Conservation (phyloP, 73 alveolate species). For the Urostyla sp. region DNA sequence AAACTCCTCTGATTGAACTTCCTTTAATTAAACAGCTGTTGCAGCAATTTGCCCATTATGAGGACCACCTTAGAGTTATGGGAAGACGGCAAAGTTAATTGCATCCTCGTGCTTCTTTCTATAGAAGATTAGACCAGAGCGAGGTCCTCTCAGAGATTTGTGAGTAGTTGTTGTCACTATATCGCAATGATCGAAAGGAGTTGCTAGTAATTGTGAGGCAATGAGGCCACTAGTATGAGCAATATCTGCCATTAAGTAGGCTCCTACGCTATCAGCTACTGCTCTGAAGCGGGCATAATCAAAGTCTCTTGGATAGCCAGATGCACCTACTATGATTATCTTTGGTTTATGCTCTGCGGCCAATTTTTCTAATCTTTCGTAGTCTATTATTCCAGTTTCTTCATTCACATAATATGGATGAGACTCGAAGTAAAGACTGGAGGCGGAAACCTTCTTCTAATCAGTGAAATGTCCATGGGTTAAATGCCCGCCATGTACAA, state of each 20-base stretch:
- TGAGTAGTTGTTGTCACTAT: constrained; percentile 86
- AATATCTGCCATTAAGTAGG: constrained; percentile 74
- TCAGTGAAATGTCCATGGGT: constrained; percentile 80
- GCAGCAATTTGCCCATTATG: constrained; percentile 78
- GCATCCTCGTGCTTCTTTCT: constrained; percentile 63
- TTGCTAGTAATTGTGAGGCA: constrained; percentile 69
- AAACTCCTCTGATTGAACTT: constrained; percentile 64
- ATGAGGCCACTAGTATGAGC: constrained; percentile 80
- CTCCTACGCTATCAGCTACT: constrained; percentile 81
- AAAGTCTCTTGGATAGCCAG: constrained; percentile 77
- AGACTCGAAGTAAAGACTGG: constrained; percentile 68
- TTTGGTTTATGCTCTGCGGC: constrained; percentile 82
- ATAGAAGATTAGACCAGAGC: constrained; percentile 77
- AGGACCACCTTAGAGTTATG: constrained; percentile 79
- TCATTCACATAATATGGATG: constrained; percentile 56
- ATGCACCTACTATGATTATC: constrained; percentile 80
- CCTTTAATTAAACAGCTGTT: constrained; percentile 78
- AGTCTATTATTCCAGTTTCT: constrained; percentile 80
- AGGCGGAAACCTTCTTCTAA: constrained; percentile 71
- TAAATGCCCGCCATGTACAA: constrained; percentile 87
- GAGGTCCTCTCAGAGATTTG: constrained; percentile 84
- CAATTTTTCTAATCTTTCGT: constrained; percentile 68
- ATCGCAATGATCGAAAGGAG: constrained; percentile 85
- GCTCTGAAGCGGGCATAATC: constrained; percentile 81
- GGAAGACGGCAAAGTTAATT: constrained; percentile 77